Conservation (phyloP, 148 eudicot genomes). For the Vaccinium vitisidaea region DNA sequence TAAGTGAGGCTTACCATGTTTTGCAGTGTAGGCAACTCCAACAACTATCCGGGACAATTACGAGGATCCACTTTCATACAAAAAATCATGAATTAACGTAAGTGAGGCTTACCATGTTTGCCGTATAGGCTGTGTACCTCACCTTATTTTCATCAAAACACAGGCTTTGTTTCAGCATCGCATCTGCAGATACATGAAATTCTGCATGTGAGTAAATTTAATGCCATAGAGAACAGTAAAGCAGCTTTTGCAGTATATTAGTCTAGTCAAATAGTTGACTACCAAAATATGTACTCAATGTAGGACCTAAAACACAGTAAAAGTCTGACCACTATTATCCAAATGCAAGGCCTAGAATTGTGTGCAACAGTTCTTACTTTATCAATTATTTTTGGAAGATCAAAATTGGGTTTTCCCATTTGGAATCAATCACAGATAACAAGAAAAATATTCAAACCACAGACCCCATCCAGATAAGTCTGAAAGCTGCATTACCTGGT, state of each 20-base stretch:
- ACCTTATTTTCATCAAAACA: neutral
- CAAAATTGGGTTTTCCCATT: neutral
- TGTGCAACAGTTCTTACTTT: neutral
- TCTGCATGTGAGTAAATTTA: neutral
- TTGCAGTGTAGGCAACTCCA: neutral
- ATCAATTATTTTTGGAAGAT: neutral
- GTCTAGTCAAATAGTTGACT: conserved; percentile 1
- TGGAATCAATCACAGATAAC: neutral
- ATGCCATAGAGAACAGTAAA: neutral
- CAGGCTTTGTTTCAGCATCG: neutral
- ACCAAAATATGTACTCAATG: neutral
- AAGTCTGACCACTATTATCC: neutral
- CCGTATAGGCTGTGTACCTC: neutral
- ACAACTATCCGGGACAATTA: no score
- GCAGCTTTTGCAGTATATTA: neutral
- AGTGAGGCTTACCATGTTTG: neutral
- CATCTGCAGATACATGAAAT: neutral
- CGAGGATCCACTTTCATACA: neutral
- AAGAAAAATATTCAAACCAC: neutral
- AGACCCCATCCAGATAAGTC: conserved; percentile 6
- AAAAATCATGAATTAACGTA: neutral
- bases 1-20: neutral
- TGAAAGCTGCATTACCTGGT: conserved; percentile 2
- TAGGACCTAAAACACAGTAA: conserved; percentile 1
- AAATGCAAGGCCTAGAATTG: neutral